Evolutionary conservation across 2,329 filamentous ascomycete genomes (phyloP).

Genomic region (Talaromyces sp.): DNA sequence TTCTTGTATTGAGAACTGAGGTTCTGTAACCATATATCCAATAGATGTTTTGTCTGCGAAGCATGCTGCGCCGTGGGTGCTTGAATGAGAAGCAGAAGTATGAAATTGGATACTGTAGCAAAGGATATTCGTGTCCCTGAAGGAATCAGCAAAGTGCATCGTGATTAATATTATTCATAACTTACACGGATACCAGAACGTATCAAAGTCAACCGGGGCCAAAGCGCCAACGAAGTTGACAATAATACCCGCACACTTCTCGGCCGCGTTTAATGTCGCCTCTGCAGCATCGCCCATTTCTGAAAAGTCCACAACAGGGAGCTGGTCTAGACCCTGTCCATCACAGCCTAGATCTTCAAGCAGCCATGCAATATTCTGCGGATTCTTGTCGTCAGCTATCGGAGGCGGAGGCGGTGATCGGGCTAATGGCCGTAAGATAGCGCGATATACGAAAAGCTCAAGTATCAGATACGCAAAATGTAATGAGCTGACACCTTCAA

Average conservation of each 20-base stretch:
- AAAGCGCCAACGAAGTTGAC: constrained; percentile 12
- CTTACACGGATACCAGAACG: constrained; percentile 12
- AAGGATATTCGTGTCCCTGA: constrained; percentile 12
- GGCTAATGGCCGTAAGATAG: constrained; percentile 22
- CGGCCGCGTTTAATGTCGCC: constrained; percentile 10
- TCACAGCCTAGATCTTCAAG: constrained; percentile 11
- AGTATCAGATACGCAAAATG: constrained; percentile 35
- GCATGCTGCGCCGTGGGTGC: constrained; percentile 8
- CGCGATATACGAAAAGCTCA: constrained; percentile 33
- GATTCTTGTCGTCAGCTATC: constrained; percentile 7
- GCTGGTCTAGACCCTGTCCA: constrained; percentile 5
- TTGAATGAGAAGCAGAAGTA: constrained; percentile 7
- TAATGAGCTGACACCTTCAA: constrained; percentile 15
- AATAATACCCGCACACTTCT: constrained; percentile 13
- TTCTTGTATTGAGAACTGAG: constrained; percentile 5
- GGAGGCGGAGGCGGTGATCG: constrained; percentile 11
- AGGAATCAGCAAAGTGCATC: not conserved
- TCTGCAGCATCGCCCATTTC: constrained; percentile 11
- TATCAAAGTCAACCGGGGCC: constrained; percentile 2
- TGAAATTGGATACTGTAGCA: constrained; percentile 10
- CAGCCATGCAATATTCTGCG: constrained; percentile 3
- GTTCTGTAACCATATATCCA: constrained; percentile 9
- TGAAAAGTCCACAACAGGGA: constrained; percentile 8
- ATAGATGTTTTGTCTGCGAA: constrained; percentile 5
- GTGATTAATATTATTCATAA: not conserved